Conservation (phyloP, 2,329 filamentous ascomycete species). For the Aspergillus clavatus region DNA sequence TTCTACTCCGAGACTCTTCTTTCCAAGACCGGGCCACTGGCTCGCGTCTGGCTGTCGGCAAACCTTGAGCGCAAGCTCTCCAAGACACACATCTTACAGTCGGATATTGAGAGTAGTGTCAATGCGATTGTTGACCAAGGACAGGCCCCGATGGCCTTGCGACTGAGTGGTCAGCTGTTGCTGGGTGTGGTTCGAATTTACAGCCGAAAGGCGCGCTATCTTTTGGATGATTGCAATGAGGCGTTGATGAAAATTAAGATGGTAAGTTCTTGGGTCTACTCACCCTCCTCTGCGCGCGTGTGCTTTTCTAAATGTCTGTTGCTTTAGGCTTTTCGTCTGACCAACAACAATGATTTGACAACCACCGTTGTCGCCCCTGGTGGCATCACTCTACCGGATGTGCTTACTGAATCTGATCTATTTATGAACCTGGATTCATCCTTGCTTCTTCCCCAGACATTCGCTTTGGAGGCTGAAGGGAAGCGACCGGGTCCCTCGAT, state of each 20-base stretch:
- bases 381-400: conserved; percentile 82
- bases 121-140: conserved; percentile 89
- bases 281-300: neutral
- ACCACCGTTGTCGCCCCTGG: conserved; percentile 74
- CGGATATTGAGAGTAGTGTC: conserved; percentile 91
- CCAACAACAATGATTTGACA: conserved; percentile 93
- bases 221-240: conserved; percentile 96
- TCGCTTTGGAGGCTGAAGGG: conserved; percentile 39
- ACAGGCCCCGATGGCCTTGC: conserved; percentile 90
- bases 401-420: conserved; percentile 87
- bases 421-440: conserved; percentile 80
- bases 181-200: conserved; percentile 97
- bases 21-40: conserved; percentile 93
- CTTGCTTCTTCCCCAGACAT: conserved; percentile 72
- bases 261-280: conserved; percentile 50
- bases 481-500: conserved; percentile 35
- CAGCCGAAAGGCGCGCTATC: conserved; percentile 90
- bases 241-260: conserved; percentile 97
- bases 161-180: conserved; percentile 87
- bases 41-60: conserved; percentile 95
- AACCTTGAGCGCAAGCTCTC: conserved; percentile 98
- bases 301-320: conserved; percentile 28
- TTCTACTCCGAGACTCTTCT: conserved; percentile 96
- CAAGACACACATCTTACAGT: conserved; percentile 91
- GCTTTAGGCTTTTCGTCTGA: conserved; percentile 80